Percentiles rank a stretch among this genome's conserved stretches.
Evolutionary conservation across 139 green algal species (phyloP).

Genomic region (Chlorella ohadii): DNA sequence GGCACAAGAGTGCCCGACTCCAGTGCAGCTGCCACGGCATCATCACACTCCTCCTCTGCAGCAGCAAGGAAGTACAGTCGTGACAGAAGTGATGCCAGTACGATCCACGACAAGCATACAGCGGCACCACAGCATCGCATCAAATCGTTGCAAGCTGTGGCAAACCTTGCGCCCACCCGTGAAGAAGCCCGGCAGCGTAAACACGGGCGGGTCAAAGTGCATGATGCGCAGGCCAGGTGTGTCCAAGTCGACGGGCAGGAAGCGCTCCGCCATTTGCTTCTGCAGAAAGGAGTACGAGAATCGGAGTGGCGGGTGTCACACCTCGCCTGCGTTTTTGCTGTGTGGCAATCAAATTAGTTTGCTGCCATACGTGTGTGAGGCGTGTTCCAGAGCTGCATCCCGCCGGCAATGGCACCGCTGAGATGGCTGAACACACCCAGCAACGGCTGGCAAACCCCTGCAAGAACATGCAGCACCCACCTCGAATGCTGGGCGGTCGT

Average conservation of each 20-base stretch:
- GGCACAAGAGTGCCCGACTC: conserved; percentile 18
- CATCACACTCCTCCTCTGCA: conserved; percentile 40
- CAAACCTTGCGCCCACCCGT: neutral
- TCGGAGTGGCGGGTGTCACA: too few species aligned
- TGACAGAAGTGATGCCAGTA: too few species aligned
- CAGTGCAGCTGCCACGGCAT: conserved; percentile 12
- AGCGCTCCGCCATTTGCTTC: conserved; percentile 34
- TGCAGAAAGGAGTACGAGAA: neutral
- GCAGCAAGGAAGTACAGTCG: neutral
- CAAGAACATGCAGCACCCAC: neutral
- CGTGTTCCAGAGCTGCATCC: too few species aligned
- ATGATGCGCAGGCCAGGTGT: conserved; percentile 56
- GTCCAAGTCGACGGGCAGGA: conserved; percentile 63
- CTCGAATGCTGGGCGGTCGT: conserved; percentile 34
- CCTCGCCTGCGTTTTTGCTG: too few species aligned
- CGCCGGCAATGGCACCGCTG: too few species aligned
- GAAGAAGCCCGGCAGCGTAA: conserved; percentile 48
- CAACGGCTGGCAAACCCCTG: too few species aligned
- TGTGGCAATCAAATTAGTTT: too few species aligned
- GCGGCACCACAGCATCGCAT: too few species aligned
- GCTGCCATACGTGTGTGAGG: too few species aligned
- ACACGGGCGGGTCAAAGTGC: conserved; percentile 70
- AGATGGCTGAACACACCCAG: too few species aligned
- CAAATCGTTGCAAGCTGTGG: too few species aligned
- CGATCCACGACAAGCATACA: too few species aligned